Base-by-base conservation (phyloP, 2,329 filamentous ascomycete species). In the Trichoderma sp. region DNA sequence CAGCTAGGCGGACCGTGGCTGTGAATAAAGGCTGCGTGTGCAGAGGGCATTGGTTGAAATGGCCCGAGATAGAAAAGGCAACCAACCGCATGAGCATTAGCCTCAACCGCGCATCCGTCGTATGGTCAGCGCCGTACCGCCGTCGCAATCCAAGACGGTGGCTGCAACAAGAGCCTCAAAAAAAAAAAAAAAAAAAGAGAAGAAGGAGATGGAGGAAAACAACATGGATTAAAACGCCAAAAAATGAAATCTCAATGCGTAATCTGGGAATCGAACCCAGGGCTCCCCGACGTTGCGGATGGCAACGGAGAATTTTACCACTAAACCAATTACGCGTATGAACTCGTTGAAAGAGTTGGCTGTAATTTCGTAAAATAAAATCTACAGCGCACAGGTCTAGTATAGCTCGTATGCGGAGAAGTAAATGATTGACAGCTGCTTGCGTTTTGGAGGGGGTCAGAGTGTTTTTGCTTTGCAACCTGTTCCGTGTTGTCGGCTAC, bases 241-340 rank as follows among this genome's bases (percentile, higher is more conserved):
- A 59, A 25, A 39, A 64, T 32, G 17, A 32, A 67, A 17, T 13
- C 12, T 25, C 1, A 22, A 12, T 68, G 67, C 67, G 67, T 68
- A 68, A 68, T 68, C 67, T 68, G 67, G 67, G 67, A 68, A 68
- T 68, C 67, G 67, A 68, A 68, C 67, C 67, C 67, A 65, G 67
- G 67, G 60, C 67, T 68, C 67, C 67, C 67, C 67, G 67, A 68
- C 67, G 67, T 65, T 68, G 67, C 67, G 67, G 60, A 68, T 68
- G 60, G 67, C 67, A 68, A 68, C 60, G 67, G 67, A 68, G 67
- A 68, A 68, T 68, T 68, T 65, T 68, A 68, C 60, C 67, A 68
- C 67, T 68, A 68, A 68, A 68, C 67, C 60, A 68, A 68, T 68
- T 68, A 68, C 67, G 67, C 67, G 35, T 39, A 6, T 15, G 2